Conservation (phyloP, 805 yeast species). For the Cyberlindnera mycetangii region DNA sequence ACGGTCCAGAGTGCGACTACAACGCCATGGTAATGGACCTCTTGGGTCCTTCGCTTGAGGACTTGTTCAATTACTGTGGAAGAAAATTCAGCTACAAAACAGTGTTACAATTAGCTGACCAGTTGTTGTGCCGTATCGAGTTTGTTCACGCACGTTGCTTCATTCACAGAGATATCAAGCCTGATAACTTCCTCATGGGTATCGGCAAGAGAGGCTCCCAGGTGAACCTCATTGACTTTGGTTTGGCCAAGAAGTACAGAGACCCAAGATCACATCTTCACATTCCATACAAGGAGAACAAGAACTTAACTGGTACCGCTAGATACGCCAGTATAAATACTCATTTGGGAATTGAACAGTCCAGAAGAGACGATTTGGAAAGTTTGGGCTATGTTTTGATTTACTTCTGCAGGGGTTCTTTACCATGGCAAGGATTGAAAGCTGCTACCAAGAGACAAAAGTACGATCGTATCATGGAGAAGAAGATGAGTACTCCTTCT, state of each 20-base stretch:
- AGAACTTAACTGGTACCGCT: slow-evolving; percentile 96
- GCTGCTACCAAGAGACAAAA: slow-evolving; percentile 97
- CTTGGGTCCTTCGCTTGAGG: slow-evolving; percentile 93
- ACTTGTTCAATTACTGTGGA: slow-evolving; percentile 92
- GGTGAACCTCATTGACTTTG: slow-evolving; percentile 95
- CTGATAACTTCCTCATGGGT: slow-evolving; percentile 87
- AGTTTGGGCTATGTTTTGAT: slow-evolving; percentile 91
- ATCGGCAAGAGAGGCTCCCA: slow-evolving; percentile 93
- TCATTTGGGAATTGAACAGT: slow-evolving; percentile 94
- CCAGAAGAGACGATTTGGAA: slow-evolving; percentile 95
- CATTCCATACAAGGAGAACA: slow-evolving; percentile 94
- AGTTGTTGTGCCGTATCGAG: slow-evolving; percentile 89
- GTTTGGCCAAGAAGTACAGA: slow-evolving; percentile 89
- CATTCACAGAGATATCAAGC: slow-evolving; percentile 94
- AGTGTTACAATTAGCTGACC: slow-evolving; percentile 89
- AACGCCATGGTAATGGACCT: slow-evolving; percentile 96
- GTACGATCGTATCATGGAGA: slow-evolving; percentile 93
- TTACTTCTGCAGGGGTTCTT: slow-evolving; percentile 90
- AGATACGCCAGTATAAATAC: slow-evolving; percentile 95
- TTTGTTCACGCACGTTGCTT: slow-evolving; percentile 94
- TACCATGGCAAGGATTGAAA: slow-evolving; percentile 98
- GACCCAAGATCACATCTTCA: slow-evolving; percentile 93
- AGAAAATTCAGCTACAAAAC: slow-evolving; percentile 92
- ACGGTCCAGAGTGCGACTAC: slow-evolving; percentile 93
- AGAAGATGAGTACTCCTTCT: slow-evolving; percentile 86